phyloP scores from a whole-genome alignment of 495 filamentous ascomycete species.

The Talaromyces proteolyticus region DNA sequence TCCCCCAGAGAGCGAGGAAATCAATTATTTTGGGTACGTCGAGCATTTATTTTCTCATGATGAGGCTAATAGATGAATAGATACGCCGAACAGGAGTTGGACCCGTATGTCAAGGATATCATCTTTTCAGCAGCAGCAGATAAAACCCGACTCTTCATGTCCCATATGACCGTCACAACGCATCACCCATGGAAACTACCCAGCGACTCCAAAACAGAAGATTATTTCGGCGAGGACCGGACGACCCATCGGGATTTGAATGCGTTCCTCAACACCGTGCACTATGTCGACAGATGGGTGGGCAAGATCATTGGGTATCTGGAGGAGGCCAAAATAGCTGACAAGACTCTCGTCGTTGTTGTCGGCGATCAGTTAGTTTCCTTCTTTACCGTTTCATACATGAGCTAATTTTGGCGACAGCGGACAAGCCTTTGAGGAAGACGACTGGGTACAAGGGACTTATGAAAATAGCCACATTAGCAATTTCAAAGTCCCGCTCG shows the following conservation, averaged over 20 bases:
- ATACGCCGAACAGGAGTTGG: conserved; percentile 36
- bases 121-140: conserved; percentile 32
- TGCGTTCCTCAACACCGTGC: conserved; percentile 34
- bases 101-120: conserved; percentile 35
- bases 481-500: conserved; percentile 37
- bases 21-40: conserved; percentile 38
- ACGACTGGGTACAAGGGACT: conserved; percentile 30
- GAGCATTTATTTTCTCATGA: no score
- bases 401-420: conserved; percentile 8
- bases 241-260: conserved; percentile 28
- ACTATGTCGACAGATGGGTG: conserved; percentile 29
- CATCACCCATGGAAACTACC: conserved; percentile 40
- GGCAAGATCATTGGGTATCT: conserved; percentile 19
- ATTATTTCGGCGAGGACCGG: conserved; percentile 23
- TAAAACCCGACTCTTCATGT: conserved; percentile 39
- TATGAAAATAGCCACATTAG: conserved; percentile 41
- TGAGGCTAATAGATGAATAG: conserved; percentile 1
- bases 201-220: conserved; percentile 20
- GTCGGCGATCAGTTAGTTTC: conserved; percentile 30
- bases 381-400: background rate
- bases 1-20: conserved; percentile 20
- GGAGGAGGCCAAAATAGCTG: conserved; percentile 17
- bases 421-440: conserved; percentile 34
- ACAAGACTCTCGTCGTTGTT: conserved; percentile 28
- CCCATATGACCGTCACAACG: conserved; percentile 40